phyloP scores from a whole-genome alignment of 805 yeast species.

The Saccharomyces eubayanus region DNA sequence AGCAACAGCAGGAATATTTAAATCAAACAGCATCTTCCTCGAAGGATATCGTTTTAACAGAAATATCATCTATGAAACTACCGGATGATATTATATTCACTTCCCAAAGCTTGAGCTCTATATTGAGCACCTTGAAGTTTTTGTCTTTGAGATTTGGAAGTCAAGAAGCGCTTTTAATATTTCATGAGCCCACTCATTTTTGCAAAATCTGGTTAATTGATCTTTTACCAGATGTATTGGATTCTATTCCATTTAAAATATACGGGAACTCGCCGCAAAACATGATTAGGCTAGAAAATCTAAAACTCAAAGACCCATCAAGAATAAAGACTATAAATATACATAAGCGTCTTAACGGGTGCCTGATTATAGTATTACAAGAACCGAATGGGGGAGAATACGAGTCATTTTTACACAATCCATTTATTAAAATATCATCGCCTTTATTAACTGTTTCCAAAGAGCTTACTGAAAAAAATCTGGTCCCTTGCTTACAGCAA shows the following conservation, averaged over 20 bases:
- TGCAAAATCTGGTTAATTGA: conserved; percentile 42
- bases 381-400: conserved; percentile 25
- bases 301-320: conserved; percentile 1
- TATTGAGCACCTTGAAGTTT: conserved; percentile 7
- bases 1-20: conserved; percentile 4
- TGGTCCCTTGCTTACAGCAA: conserved; percentile 3
- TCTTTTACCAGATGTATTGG: conserved; percentile 19
- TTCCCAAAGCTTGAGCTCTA: conserved; percentile 21
- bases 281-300: conserved; percentile 11
- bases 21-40: conserved; percentile 33
- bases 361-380: conserved; percentile 8
- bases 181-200: conserved; percentile 36
- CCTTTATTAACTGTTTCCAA: conserved; percentile 6
- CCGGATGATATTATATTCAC: conserved; percentile 31
- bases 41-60: conserved; percentile 66
- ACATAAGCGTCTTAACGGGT: conserved; percentile 28
- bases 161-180: conserved; percentile 54
- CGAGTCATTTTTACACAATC: conserved; percentile 30
- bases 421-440: conserved; percentile 23
- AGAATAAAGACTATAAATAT: neutral
- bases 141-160: conserved; percentile 34
- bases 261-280: conserved; percentile 24
- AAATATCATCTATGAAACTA: conserved; percentile 38
- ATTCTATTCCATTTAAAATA: conserved; percentile 21
- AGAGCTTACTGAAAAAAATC: conserved; percentile 11